Evolutionary conservation across 1,284 basidiomycete genomes (phyloP).

Genomic region (Microbotryum scabiosae): DNA sequence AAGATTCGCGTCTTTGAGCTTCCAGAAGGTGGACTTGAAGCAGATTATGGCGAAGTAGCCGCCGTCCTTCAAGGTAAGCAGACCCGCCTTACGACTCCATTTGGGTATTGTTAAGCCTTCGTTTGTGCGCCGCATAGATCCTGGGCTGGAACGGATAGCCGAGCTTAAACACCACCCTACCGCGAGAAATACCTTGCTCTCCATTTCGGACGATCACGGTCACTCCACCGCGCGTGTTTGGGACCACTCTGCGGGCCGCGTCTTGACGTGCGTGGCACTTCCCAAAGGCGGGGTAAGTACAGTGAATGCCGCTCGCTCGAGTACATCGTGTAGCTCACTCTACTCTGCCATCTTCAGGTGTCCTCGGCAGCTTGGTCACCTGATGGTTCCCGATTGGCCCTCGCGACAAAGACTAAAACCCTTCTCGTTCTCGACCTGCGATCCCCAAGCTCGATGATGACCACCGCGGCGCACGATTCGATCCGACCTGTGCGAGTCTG

Average conservation of each 20-base stretch:
- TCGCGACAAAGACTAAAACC: slow-evolving; percentile 43
- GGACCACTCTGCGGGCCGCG: slow-evolving; percentile 30
- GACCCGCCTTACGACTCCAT: background rate
- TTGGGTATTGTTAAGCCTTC: slow-evolving; percentile 28
- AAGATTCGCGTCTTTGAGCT: slow-evolving; percentile 41
- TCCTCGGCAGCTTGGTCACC: slow-evolving; percentile 41
- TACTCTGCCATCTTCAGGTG: slow-evolving; percentile 20
- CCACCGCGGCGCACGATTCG: slow-evolving; percentile 40
- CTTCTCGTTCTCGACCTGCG: slow-evolving; percentile 43
- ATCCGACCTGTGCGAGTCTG: slow-evolving; percentile 42
- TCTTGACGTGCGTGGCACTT: background rate
- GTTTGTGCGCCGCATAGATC: slow-evolving; percentile 26
- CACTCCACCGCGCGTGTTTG: slow-evolving; percentile 39
- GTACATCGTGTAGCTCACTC: background rate
- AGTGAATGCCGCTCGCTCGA: background rate
- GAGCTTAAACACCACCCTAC: slow-evolving; percentile 42
- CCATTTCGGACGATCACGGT: slow-evolving; percentile 42
- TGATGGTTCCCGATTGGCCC: slow-evolving; percentile 39
- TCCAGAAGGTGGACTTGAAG: slow-evolving; percentile 26
- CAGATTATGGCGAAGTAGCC: slow-evolving; percentile 9
- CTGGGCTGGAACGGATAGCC: slow-evolving; percentile 40
- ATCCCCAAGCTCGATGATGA: slow-evolving; percentile 7
- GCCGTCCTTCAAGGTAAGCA: slow-evolving; percentile 10
- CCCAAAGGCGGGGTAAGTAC: background rate
- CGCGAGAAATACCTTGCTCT: slow-evolving; percentile 40